Evolutionary conservation across 805 yeast genomes (phyloP), one percentile per base, ranked within the genome.

Genomic region (Saccharomycopsis olivae): DNA sequence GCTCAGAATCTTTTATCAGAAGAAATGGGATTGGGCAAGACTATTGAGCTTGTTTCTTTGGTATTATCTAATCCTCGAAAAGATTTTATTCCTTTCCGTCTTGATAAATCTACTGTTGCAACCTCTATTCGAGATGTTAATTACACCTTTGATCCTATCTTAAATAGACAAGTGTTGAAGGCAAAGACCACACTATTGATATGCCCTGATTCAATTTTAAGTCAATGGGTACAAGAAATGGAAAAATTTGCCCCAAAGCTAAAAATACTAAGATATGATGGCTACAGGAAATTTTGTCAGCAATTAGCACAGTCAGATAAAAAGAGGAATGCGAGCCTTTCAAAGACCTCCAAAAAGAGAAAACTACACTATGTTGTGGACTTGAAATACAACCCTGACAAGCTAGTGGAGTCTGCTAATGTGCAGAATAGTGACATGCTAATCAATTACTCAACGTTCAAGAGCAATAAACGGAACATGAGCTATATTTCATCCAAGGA

Each of bases 11-110:
- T 92, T 5, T 57, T 92, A 25, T 81, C 92, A 1, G 98, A 89
- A 52, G 98, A 92, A 57, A 92, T 92, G 98, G 98, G 98, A 0
- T 66, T 92, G 5, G 98, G 98, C 0, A 92, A 92, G 53, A 89
- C 98, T 0, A 76, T 92, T 3, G 98, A 92, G 55, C 65, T 87
- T 11, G 64, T 84, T 2, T 65, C 94, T 0, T 60, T 89, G 29
- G 59, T 81, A 0, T 53, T 75, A 2, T 52, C 77, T 36, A 80
- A 92, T 54, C 75, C 64, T 24, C 59, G 96, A 13, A 43, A 37
- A 27, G 49, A 46, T 23, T 34, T 34, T 14, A 24, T 34, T 21
- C 24, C 25, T 30, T 19, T 40, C 24, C 13, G 16, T 8, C 17
- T 42, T 10, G 14, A 29, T 11, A 20, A 38, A 15, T 6, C 23